Conservation (phyloP, 768 basidiomycete genomes). For the Kwoniella europaea region DNA sequence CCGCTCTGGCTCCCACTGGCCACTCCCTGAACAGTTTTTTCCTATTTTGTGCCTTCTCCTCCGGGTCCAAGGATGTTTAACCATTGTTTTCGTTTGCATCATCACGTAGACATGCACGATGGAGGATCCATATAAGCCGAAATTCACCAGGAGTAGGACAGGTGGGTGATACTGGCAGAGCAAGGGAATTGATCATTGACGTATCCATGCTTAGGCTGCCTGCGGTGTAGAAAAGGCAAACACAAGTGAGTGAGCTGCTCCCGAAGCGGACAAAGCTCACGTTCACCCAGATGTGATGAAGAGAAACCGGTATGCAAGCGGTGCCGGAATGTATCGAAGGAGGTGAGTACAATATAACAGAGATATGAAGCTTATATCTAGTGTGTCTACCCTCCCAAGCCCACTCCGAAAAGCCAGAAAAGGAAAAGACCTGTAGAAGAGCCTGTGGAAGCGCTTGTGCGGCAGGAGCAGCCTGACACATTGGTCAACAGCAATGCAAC, state of each 20-base stretch:
- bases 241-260: conserved; percentile 8
- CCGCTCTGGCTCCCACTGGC: not conserved
- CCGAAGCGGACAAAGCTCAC: not conserved
- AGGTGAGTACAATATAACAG: conserved; percentile 2
- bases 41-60: not conserved
- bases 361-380: not conserved
- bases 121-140: conserved; percentile 9
- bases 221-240: conserved; percentile 14
- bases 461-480: not conserved
- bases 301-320: conserved; percentile 13
- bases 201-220: conserved; percentile 4
- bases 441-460: not conserved
- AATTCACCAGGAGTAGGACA: conserved; percentile 15
- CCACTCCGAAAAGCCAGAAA: conserved; percentile 1
- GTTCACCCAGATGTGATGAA: conserved; percentile 10
- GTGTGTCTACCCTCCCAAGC: conserved; percentile 12
- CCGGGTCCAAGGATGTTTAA: not conserved
- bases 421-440: not conserved
- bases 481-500: not conserved
- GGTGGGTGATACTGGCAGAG: not conserved
- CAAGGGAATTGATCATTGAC: not conserved
- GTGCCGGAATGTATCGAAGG: conserved; percentile 3
- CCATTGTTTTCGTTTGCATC: not conserved
- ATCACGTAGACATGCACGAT: not conserved
- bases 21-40: not conserved